Evolutionary conservation across 495 filamentous ascomycete genomes (phyloP).

Genomic region (Podospora pseudocomata): DNA sequence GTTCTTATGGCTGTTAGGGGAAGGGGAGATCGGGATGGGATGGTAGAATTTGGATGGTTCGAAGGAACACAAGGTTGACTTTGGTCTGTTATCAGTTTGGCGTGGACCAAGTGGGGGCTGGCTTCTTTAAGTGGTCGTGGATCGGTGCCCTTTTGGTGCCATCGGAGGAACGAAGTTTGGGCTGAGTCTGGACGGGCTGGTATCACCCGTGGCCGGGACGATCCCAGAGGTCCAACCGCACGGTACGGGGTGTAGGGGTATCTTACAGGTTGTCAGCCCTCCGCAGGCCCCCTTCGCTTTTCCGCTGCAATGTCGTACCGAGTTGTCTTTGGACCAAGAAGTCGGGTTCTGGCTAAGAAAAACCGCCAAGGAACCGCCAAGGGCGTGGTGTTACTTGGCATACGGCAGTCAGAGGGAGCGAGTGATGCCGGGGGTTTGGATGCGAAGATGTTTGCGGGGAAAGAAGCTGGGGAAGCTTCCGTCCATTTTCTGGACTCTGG

Average conservation of each 20-base stretch:
- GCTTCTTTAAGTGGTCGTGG: slow-evolving; percentile 2
- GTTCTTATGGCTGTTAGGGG: background rate
- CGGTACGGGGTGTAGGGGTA: background rate
- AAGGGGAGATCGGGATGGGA: background rate
- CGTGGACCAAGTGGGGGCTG: slow-evolving; percentile 7
- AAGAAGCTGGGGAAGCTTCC: background rate
- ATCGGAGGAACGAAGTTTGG: background rate
- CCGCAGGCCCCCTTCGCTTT: background rate
- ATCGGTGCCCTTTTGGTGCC: background rate
- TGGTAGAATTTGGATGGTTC: slow-evolving; percentile 1
- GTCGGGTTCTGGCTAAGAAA: slow-evolving; percentile 11
- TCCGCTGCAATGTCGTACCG: slow-evolving; percentile 9
- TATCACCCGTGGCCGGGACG: background rate
- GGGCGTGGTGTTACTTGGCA: slow-evolving; percentile 21
- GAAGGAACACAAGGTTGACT: background rate
- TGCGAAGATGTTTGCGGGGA: slow-evolving; percentile 1
- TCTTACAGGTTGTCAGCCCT: background rate
- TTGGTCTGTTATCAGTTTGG: slow-evolving; percentile 4
- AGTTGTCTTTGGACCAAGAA: slow-evolving; percentile 9
- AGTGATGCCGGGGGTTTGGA: background rate
- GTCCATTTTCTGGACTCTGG: background rate
- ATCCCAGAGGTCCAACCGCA: background rate
- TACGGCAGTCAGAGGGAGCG: slow-evolving; percentile 22
- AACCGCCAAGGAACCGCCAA: slow-evolving; percentile 25
- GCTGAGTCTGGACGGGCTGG: slow-evolving; percentile 3